These are phyloP conservation scores for Arthrobotrys pseudoclavata DNA, from an alignment of 2,329 filamentous ascomycete species.

Conservation along the genomic window DNA sequence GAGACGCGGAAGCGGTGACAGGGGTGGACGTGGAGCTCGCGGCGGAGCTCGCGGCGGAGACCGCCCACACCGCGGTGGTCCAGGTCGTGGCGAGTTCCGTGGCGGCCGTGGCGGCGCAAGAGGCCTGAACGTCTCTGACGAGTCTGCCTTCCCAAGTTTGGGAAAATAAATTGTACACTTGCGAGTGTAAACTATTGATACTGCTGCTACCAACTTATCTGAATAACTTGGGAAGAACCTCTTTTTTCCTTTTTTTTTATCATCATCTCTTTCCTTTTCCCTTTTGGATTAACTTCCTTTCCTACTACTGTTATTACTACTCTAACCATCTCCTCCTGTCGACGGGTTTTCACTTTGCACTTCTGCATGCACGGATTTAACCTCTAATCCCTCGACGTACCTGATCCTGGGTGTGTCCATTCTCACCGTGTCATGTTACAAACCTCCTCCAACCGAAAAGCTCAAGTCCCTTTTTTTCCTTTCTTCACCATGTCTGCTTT, in stretches of 20 bases:
- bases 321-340: slow-evolving; percentile 12
- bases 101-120: slow-evolving; percentile 67
- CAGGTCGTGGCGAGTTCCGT: slow-evolving; percentile 65
- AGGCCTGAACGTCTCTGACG: slow-evolving; percentile 69
- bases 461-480: slow-evolving; percentile 9
- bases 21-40: slow-evolving; percentile 70
- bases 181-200: slow-evolving; percentile 5
- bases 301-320: slow-evolving; percentile 20
- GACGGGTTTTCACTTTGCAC: slow-evolving; percentile 21
- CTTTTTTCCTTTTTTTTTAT: not conserved
- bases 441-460: slow-evolving; percentile 41
- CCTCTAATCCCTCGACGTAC: slow-evolving; percentile 14
- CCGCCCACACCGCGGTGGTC: slow-evolving; percentile 68
- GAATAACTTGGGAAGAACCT: slow-evolving; percentile 19
- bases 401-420: slow-evolving; percentile 34
- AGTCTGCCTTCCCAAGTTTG: slow-evolving; percentile 71
- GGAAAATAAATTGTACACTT: slow-evolving; percentile 65
- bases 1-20: slow-evolving; percentile 70
- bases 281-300: not conserved
- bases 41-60: slow-evolving; percentile 71
- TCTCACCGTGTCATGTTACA: slow-evolving; percentile 37
- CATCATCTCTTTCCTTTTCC: not conserved
- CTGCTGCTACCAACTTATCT: slow-evolving; percentile 19
- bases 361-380: slow-evolving; percentile 10
- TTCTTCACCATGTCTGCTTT: not conserved